phyloP scores from a whole-genome alignment of 148 eudicot species.

The Rhododendron williamsianum region DNA sequence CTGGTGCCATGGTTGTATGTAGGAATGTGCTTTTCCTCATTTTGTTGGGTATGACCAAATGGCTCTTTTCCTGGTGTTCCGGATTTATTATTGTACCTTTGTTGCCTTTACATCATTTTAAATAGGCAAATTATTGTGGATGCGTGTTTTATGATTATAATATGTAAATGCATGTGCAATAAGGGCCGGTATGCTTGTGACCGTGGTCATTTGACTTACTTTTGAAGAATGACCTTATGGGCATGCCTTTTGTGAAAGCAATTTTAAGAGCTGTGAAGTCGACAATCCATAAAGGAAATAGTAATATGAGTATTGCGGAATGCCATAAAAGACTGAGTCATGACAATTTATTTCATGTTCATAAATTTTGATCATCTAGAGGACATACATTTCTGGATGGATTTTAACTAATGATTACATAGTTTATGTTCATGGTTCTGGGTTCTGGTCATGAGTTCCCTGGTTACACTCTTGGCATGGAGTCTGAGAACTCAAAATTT shows the following conservation, averaged over 20 bases:
- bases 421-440: neutral
- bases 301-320: neutral
- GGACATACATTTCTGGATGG: neutral
- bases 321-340: neutral
- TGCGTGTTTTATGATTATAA: neutral
- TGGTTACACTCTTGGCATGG: neutral
- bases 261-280: neutral
- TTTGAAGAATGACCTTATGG: neutral
- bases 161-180: neutral
- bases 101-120: neutral
- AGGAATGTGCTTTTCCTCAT: slow-evolving; percentile 99
- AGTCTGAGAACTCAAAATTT: neutral
- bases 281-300: neutral
- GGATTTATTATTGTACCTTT: neutral
- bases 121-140: neutral
- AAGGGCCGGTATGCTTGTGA: neutral
- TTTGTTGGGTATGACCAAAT: slow-evolving; percentile 85
- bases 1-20: slow-evolving; percentile 95
- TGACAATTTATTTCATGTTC: neutral
- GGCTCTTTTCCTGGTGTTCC: neutral
- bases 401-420: neutral
- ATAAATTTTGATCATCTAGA: neutral
- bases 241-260: neutral
- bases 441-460: neutral
- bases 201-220: slow-evolving; percentile 1